Evolutionary conservation across 2,329 filamentous ascomycete genomes (phyloP).

Genomic region (Tetracladium maxilliforme): DNA sequence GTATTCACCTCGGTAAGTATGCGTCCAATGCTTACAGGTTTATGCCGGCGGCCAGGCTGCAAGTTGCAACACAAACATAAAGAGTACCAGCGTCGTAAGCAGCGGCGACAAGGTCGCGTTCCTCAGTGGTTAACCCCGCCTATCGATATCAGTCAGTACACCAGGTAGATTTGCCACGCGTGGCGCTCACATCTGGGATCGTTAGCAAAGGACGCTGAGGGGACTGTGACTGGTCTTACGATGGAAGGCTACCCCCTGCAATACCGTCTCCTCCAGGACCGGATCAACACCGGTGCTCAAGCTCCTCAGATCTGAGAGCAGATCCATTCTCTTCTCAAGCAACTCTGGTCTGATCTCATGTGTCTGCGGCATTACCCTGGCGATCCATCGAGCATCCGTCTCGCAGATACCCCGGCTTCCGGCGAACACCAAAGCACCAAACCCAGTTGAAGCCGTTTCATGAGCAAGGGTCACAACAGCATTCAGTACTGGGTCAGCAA

Average conservation of each 20-base stretch:
- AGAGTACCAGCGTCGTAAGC: constrained; percentile 56
- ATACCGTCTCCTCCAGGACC: constrained; percentile 46
- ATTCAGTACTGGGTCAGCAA: constrained; percentile 51
- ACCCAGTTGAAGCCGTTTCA: constrained; percentile 54
- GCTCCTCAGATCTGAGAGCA: constrained; percentile 51
- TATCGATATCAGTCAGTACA: constrained; percentile 17
- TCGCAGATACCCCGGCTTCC: constrained; percentile 55
- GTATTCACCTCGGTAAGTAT: no score
- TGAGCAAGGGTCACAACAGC: constrained; percentile 54
- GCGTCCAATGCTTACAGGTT: constrained; percentile 39
- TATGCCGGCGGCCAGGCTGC: constrained; percentile 70
- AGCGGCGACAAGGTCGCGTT: constrained; percentile 55
- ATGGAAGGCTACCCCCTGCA: constrained; percentile 60
- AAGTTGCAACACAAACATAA: constrained; percentile 62
- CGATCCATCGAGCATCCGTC: constrained; percentile 51
- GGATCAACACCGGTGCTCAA: constrained; percentile 52
- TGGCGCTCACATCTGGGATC: neutral
- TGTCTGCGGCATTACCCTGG: constrained; percentile 41
- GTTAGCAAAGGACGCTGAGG: constrained; percentile 2
- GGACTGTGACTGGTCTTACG: constrained; percentile 30
- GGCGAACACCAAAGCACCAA: constrained; percentile 61
- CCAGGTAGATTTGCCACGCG: no score
- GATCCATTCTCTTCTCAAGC: constrained; percentile 44
- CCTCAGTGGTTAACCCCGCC: constrained; percentile 59
- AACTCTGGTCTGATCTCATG: constrained; percentile 28